Percentiles rank a stretch among this genome's conserved stretches.
These are phyloP conservation scores for Plasmodium yoelii DNA, from an alignment of 169 alveolate species.

Conservation along the genomic window DNA sequence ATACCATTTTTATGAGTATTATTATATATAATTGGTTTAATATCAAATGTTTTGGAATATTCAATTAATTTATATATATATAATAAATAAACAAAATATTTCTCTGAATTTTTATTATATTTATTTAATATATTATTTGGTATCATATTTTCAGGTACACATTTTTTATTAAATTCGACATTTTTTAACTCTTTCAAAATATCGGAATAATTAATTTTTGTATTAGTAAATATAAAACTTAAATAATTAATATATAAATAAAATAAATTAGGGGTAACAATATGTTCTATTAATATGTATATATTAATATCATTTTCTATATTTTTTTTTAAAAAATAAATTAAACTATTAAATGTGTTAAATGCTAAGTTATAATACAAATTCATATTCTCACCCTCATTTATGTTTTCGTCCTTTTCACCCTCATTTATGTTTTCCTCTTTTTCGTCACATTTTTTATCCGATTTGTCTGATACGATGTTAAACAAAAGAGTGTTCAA, in stretches of 20 bases:
- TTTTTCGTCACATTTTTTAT: not conserved
- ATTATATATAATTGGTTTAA: constrained; percentile 45
- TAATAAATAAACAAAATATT: constrained; percentile 29
- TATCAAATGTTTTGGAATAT: constrained; percentile 22
- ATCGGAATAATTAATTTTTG: constrained; percentile 5
- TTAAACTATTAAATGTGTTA: constrained; percentile 27
- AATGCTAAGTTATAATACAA: constrained; percentile 23
- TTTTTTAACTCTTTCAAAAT: not conserved
- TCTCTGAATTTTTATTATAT: constrained; percentile 7
- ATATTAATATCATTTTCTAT: constrained; percentile 57
- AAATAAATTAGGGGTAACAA: constrained; percentile 41
- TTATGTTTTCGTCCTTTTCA: too few relatives aligned
- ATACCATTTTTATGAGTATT: not conserved
- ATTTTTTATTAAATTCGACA: constrained; percentile 4
- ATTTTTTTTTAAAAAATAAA: constrained; percentile 31
- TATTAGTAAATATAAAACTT: not conserved
- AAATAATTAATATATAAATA: constrained; percentile 42
- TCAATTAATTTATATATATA: constrained; percentile 43
- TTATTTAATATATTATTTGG: not conserved
- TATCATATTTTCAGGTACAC: not conserved
- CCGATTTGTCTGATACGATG: not conserved
- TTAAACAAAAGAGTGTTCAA: constrained; percentile 41
- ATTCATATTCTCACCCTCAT: not conserved
- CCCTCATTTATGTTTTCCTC: not conserved
- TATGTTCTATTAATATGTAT: constrained; percentile 62